Conservation (phyloP, 306 rosid species). For the Erythrophleum fordii region DNA sequence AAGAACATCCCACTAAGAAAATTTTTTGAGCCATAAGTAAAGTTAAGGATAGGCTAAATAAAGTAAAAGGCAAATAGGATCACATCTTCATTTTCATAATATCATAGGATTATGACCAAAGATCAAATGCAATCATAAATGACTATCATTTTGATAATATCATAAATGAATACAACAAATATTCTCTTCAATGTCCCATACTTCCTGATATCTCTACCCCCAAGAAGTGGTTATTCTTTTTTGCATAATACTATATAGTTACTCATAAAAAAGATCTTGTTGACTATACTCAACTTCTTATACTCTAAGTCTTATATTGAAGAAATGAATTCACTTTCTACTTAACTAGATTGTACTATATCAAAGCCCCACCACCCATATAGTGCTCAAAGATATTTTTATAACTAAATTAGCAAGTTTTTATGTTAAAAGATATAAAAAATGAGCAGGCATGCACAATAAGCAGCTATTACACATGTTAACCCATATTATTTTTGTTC, state of each 20-base stretch:
- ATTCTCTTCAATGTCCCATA: conserved; percentile 21
- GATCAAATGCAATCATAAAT: conserved; percentile 27
- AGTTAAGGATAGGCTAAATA: no score
- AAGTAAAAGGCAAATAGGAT: no score
- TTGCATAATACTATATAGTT: neutral
- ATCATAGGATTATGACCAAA: no score
- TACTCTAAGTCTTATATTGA: neutral
- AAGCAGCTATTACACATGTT: no score
- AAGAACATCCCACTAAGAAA: no score
- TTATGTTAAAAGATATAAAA: neutral
- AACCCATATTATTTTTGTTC: neutral
- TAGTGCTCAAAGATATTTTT: neutral
- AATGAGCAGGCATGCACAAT: neutral
- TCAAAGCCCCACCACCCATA: neutral
- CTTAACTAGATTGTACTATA: neutral
- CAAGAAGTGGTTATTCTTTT: neutral
- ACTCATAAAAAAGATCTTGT: conserved; percentile 14
- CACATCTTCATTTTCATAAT: no score
- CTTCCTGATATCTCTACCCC: conserved; percentile 8
- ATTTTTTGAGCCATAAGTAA: no score
- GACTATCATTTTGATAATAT: conserved; percentile 24
- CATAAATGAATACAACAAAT: neutral
- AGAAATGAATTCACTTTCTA: neutral
- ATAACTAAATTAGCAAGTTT: neutral
- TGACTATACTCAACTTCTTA: neutral